Conservation (phyloP, 225 moss, liverwort and hornwort species). For the Antitrichia curtipendula region DNA sequence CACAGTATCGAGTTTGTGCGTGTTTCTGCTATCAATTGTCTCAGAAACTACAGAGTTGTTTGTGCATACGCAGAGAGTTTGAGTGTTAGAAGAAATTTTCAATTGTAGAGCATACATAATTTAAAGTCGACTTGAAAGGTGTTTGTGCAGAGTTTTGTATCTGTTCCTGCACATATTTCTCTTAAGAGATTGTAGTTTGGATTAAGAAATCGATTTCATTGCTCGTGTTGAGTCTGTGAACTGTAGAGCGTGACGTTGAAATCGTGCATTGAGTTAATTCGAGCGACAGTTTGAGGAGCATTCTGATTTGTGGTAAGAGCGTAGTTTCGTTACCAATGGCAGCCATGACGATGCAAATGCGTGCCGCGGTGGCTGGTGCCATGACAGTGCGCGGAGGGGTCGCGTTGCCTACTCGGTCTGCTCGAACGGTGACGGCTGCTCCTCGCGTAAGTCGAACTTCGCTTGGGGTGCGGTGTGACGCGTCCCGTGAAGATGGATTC, state of each 20-base stretch:
- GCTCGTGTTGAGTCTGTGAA: neutral
- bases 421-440: neutral
- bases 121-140: neutral
- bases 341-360: slow-evolving; percentile 12
- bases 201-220: neutral
- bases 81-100: neutral
- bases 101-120: too few species aligned
- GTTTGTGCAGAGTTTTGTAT: neutral
- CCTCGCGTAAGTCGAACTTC: neutral
- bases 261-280: too few species aligned
- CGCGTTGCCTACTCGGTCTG: neutral
- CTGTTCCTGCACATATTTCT: neutral
- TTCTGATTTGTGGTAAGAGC: neutral
- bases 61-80: neutral
- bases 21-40: too few species aligned
- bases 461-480: slow-evolving; percentile 21
- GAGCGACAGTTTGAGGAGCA: too few species aligned
- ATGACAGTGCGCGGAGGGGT: neutral
- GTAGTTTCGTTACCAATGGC: neutral
- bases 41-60: too few species aligned
- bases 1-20: neutral
- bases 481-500: neutral
- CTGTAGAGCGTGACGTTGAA: neutral
- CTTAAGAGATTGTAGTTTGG: neutral
- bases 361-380: neutral